Conservation (phyloP, 495 filamentous ascomycete genomes). For the Hypoxylon intermedium region DNA sequence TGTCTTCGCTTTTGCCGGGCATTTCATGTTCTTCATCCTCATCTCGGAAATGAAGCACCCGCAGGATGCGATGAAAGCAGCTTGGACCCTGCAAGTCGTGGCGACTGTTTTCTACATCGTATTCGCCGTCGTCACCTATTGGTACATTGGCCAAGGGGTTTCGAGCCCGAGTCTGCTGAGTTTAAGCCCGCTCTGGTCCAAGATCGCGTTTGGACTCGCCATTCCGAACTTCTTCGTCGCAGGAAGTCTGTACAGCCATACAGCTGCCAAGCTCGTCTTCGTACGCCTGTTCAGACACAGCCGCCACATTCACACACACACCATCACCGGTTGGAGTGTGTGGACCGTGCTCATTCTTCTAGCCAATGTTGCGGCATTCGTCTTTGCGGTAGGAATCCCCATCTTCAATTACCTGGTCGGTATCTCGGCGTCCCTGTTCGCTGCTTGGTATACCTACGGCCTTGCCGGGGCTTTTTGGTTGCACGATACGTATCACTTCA, state of each 20-base stretch:
- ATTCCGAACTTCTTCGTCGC: conserved; percentile 73
- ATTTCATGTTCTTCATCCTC: conserved; percentile 73
- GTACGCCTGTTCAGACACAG: conserved; percentile 61
- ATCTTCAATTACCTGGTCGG: conserved; percentile 68
- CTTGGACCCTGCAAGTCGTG: conserved; percentile 63
- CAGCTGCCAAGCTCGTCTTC: conserved; percentile 65
- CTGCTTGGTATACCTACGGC: conserved; percentile 63
- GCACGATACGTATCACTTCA: conserved; percentile 40
- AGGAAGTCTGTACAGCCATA: conserved; percentile 70
- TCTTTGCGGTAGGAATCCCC: conserved; percentile 70
- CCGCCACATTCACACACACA: conserved; percentile 47
- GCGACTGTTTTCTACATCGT: conserved; percentile 66
- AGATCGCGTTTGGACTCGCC: conserved; percentile 75
- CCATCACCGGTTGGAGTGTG: conserved; percentile 46
- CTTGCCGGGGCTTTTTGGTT: conserved; percentile 64
- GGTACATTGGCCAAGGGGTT: conserved; percentile 65
- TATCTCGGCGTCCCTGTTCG: conserved; percentile 59
- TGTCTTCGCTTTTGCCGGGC: conserved; percentile 69
- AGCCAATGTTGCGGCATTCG: conserved; percentile 67
- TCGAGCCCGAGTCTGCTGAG: conserved; percentile 66
- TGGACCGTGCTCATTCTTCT: conserved; percentile 63
- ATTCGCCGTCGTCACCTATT: conserved; percentile 70
- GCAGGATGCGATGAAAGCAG: conserved; percentile 57
- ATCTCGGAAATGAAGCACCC: conserved; percentile 70
- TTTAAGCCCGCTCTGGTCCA: conserved; percentile 61